Conservation (phyloP, 768 basidiomycete species). For the Lactifluus echinatus region DNA sequence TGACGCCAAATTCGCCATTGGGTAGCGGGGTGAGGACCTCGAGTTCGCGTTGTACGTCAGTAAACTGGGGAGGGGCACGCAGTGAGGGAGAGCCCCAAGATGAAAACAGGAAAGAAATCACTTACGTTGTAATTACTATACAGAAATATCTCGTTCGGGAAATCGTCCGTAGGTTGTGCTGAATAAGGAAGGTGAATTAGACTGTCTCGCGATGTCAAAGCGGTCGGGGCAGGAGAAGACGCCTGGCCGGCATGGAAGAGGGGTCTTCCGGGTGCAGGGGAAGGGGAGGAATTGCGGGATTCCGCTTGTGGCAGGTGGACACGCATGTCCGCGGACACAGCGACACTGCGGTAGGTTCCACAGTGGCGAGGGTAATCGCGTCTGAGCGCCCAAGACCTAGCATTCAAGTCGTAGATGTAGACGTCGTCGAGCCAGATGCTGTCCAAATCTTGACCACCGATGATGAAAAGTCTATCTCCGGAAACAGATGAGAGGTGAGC, state of each 20-base stretch:
- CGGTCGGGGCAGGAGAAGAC: constrained; percentile 29
- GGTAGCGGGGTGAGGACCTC: constrained; percentile 83
- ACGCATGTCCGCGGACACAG: constrained; percentile 60
- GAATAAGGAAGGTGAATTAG: constrained; percentile 74
- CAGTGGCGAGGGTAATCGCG: constrained; percentile 87
- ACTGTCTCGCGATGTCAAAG: constrained; percentile 49
- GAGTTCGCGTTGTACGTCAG: constrained; percentile 90
- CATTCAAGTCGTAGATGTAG: constrained; percentile 74
- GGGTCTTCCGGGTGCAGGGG: constrained; percentile 47
- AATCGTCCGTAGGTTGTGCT: constrained; percentile 56
- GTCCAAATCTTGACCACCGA: constrained; percentile 90
- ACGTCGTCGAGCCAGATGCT: constrained; percentile 94
- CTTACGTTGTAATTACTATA: constrained; percentile 95
- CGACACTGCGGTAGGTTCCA: constrained; percentile 92
- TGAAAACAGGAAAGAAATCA: constrained; percentile 9
- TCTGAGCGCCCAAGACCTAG: constrained; percentile 68
- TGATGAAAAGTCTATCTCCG: constrained; percentile 76
- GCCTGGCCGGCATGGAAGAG: constrained; percentile 45
- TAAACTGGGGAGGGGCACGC: constrained; percentile 47
- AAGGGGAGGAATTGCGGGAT: constrained; percentile 32
- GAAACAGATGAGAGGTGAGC: constrained; percentile 90
- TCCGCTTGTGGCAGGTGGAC: constrained; percentile 67
- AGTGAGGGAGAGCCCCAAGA: constrained; percentile 13
- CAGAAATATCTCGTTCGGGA: constrained; percentile 79
- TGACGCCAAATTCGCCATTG: constrained; percentile 64